Evolutionary conservation across 1,284 basidiomycete species (phyloP).

Genomic region (Testicularia cyperi): DNA sequence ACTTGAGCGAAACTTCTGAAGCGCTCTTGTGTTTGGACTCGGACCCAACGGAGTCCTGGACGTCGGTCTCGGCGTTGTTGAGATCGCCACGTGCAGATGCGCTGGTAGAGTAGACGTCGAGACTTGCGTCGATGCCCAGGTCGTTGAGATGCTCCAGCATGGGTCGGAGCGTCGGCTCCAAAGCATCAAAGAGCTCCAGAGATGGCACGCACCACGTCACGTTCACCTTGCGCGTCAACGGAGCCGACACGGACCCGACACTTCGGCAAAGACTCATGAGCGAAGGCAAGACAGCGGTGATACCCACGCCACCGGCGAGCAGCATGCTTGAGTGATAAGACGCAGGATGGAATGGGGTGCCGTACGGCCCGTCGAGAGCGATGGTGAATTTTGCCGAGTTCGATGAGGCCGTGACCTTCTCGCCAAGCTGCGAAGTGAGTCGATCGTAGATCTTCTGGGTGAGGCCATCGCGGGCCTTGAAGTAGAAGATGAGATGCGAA

Average conservation of each 20-base stretch:
- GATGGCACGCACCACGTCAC: constrained; percentile 23
- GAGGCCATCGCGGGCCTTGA: constrained; percentile 34
- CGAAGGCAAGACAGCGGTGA: constrained; percentile 31
- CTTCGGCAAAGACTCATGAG: constrained; percentile 26
- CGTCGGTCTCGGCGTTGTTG: not conserved
- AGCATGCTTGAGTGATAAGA: constrained; percentile 28
- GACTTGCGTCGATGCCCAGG: constrained; percentile 7
- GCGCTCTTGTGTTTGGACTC: not conserved
- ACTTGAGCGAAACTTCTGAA: not conserved
- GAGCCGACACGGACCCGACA: not conserved
- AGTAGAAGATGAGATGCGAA: constrained; percentile 34
- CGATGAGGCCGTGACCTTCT: constrained; percentile 11
- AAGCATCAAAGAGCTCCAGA: constrained; percentile 8
- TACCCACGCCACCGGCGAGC: constrained; percentile 41
- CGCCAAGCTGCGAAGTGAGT: constrained; percentile 1
- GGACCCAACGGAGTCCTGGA: too few species aligned
- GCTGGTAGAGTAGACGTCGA: constrained; percentile 22
- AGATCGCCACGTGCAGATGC: not conserved
- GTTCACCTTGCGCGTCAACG: constrained; percentile 2
- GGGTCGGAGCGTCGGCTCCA: constrained; percentile 6
- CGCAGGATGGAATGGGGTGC: constrained; percentile 15
- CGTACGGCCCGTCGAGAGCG: constrained; percentile 48
- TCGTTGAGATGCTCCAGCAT: constrained; percentile 12
- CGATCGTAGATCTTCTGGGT: constrained; percentile 21
- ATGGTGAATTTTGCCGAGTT: constrained; percentile 2